Evolutionary conservation across 495 filamentous ascomycete species (phyloP), one percentile per base, ranked within the genome.

Genomic region (Penicillium goetzii): DNA sequence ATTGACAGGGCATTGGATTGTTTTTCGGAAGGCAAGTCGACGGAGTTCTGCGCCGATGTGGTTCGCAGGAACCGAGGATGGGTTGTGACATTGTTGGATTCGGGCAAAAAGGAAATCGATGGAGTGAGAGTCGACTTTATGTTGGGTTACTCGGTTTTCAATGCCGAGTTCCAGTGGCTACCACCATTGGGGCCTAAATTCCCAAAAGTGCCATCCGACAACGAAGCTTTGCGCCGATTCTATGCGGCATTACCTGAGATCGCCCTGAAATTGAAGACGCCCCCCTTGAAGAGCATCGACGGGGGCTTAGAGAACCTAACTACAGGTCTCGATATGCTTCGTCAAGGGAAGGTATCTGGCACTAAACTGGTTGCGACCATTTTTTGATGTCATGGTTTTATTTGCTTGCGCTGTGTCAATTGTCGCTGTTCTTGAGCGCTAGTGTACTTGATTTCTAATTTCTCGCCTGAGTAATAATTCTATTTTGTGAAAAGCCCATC

Each of bases 141-240:
- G 53, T 50, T 69, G 50, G 67, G 23, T 1, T 72, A 63, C 45
- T 64, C 67, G 3, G 64, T 62, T 30, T 66, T 69, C 23, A 65
- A 65, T 30, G 26, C 45, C 0, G 51, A 57, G 33, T 72, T 69
- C 38, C 61, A 65, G 32, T 67, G 57, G 64, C 32, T 69, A 40
- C n/a, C 59, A 1, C 70, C 70, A 1, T 23, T 69, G 26, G 70
- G 70, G 1, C 70, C 70, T n/a, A 57, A 57, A 14, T 72, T 69
- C 17, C 49, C 12, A 3, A 64, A 53, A 21, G 26, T 50, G 19
- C 64, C 62, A 0, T 25, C 55, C 2, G 70, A 72, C 49, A 51
- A 34, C 12, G 62, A 65, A 51, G 65, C 55, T 7, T 34, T 71
- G 5, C 40, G 56, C 30, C 38, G 50, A 0, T 71, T 71, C 17